Evolutionary conservation across 495 filamentous ascomycete species (phyloP).

Genomic region (Daldinia decipiens): DNA sequence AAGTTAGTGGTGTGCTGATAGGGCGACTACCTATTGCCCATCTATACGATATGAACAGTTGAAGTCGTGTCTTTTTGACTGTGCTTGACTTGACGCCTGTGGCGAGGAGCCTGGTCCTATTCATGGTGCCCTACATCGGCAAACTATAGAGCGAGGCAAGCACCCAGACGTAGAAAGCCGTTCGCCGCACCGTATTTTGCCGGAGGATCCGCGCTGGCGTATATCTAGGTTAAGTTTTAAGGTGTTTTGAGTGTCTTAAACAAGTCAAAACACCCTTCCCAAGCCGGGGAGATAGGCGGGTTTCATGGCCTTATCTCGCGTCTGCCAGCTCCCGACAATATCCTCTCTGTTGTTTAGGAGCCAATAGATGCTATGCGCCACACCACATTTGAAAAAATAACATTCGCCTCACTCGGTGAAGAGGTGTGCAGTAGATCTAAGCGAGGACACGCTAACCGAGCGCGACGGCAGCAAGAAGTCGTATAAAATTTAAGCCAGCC

Average conservation of each 20-base stretch:
- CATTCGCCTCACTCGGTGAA: constrained; percentile 23
- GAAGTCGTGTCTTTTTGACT: constrained; percentile 11
- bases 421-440: constrained; percentile 21
- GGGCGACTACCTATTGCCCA: not conserved
- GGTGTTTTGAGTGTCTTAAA: constrained; percentile 20
- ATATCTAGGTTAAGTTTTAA: not conserved
- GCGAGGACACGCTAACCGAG: constrained; percentile 14
- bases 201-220: not conserved
- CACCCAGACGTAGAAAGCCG: not conserved
- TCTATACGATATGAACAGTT: not conserved
- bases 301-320: constrained; percentile 29
- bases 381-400: constrained; percentile 27
- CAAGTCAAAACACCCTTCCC: constrained; percentile 17
- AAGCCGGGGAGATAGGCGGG: constrained; percentile 10
- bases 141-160: not conserved
- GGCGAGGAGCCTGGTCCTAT: not conserved
- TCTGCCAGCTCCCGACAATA: constrained; percentile 27
- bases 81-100: constrained; percentile 15
- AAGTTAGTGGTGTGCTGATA: not conserved
- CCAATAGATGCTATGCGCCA: constrained; percentile 24
- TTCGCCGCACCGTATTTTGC: constrained; percentile 1
- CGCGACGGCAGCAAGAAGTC: constrained; percentile 3
- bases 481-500: constrained; percentile 1
- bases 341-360: constrained; percentile 12
- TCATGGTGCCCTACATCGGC: constrained; percentile 10